These are phyloP conservation scores for Lycium ferocissimum DNA, from an alignment of 257 asterid species.

Conservation along the genomic window DNA sequence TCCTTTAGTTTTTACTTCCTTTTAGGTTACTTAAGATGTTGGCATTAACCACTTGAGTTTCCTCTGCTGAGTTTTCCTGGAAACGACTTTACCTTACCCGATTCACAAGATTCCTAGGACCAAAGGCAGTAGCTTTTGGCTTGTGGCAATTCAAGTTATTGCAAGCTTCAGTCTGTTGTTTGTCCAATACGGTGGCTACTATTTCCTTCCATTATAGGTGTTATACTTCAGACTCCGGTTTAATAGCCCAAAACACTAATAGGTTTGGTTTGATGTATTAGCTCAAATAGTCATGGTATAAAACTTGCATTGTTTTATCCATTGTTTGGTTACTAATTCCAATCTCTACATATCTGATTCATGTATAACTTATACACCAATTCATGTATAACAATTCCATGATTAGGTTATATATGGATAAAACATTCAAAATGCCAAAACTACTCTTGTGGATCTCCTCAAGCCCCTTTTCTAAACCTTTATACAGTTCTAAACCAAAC, in stretches of 20 bases:
- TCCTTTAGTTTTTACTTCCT: neutral
- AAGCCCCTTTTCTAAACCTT: neutral
- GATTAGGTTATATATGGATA: neutral
- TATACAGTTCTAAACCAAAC: neutral
- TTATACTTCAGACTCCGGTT: neutral
- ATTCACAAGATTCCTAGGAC: constrained; percentile 70
- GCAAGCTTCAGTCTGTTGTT: constrained; percentile 75
- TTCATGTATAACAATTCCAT: neutral
- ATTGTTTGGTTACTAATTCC: neutral
- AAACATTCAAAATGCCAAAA: neutral
- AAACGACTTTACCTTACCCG: constrained; percentile 56
- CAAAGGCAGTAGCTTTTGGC: constrained; percentile 80
- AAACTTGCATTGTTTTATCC: neutral
- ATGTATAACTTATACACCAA: neutral
- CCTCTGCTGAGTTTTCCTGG: constrained; percentile 62
- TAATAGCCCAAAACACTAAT: neutral
- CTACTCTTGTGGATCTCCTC: neutral
- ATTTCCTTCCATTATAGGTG: neutral
- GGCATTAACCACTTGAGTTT: neutral
- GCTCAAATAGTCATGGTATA: neutral
- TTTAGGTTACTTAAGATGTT: neutral
- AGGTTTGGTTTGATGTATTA: neutral
- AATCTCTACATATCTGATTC: neutral
- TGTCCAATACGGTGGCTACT: constrained; percentile 64
- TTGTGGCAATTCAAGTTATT: constrained; percentile 66